Evolutionary conservation across 2,329 filamentous ascomycete species (phyloP), one percentile per base, ranked within the genome.

Genomic region (Magnaporthiopsis poae): DNA sequence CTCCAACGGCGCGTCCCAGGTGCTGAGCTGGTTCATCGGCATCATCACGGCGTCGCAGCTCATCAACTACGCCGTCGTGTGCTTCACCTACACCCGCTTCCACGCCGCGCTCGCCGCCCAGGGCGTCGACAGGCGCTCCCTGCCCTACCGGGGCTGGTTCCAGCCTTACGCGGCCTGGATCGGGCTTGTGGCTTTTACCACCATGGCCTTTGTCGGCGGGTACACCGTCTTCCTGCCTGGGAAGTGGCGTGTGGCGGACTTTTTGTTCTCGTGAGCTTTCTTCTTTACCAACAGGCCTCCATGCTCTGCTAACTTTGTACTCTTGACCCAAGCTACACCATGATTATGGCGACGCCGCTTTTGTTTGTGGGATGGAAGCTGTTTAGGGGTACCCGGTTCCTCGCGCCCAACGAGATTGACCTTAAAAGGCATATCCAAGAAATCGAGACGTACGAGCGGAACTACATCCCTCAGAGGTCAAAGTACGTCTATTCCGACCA

Each of bases 301-400:
- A 52, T 21, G 39, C 27, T 31, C 3, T 31, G 31, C 39, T 52
- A 21, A 52, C 39, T 1, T 8, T 21, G 1, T 21, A 52, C 39
- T 52, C 39, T 52, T 8, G 27, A 31, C 31, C 31, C 31, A 31
- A 31, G 72, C 15, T 75, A 75, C 64, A 73, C 73, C 11, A 75
- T 75, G 74, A 72, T 75, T 31, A 69, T 65, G 31, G 65, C 74
- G 36, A 70, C 64, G 27, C 74, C 74, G 3, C 11, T 80, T 5
- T 77, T 92, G 12, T 92, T 85, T 72, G 35, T 88, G 3, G 82
- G 80, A 5, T 91, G 88, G 85, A 92, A 92, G 76, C 11, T 89
- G 1, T 67, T 84, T 70, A 85, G 88, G 74, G 81, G 80, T 72
- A 90, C 88, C 0, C 86, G 82, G 69, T 80, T 83, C 68, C 75